Base-by-base conservation (phyloP, 2,329 filamentous ascomycete genomes). In the Ceratocystis huliohia region DNA sequence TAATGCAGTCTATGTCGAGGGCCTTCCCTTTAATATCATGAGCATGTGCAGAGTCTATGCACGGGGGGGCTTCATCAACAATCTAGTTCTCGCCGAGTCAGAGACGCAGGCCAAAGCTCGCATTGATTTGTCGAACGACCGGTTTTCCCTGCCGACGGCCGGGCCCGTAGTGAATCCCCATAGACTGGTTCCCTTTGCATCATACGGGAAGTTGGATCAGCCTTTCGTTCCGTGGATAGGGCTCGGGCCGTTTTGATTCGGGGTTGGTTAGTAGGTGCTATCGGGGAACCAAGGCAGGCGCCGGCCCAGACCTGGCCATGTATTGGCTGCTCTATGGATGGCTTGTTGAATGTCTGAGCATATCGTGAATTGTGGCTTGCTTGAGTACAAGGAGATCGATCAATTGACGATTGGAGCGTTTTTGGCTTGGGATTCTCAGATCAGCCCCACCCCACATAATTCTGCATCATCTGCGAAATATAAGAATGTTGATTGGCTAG, bases 61-160 rank as follows among this genome's bases (percentile, higher is more conserved):
- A 20, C 56, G 25, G n/a, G 56, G 56, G 56, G 56, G 56, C 30
- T 59, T 59, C 28, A 59, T 59, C 56, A 59, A 59, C 56, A 59
- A 59, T 8, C 28, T 59, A n/a, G 28, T 30, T 8, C 56, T 59
- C 6, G 28, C 30, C 8, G 56, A 33, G 56, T 59, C 56, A 28
- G 56, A 59, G 7, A 59, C 56, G 4, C 17, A 59, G 5, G 15
- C 56, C 3, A 37, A 33, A 25, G 56, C 56, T n/a, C 56, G 56
- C 56, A 59, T 59, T 33, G 56, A 33, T 37, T 7, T 59, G 8
- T 59, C 56, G 4, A 59, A 37, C 22, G 56, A n/a, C 56, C 15
- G 30, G 3, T 59, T 59, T 59, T 59, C 28, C 7, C 56, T 59
- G 25, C 56, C 56, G 30, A 59, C 56, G 8, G 56, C 56, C 1